Base-by-base conservation (phyloP, 2,329 filamentous ascomycete species). In the Aureobasidium sp. region DNA sequence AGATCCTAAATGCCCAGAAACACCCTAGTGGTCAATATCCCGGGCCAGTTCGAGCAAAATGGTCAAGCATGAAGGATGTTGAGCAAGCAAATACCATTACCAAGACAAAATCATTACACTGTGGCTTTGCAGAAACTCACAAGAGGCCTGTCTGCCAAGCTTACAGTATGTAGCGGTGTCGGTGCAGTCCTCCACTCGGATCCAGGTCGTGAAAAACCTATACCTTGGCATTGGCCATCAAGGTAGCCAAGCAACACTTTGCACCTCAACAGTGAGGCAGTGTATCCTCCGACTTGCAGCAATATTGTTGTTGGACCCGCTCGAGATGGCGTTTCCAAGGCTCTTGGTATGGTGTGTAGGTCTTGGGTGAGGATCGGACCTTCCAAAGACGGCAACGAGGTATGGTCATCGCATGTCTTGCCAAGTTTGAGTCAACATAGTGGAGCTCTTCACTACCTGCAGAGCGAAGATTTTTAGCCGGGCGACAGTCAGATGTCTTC, bases 191-290 rank as follows among this genome's bases (percentile, higher is more conserved):
- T 20, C 25, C n/a, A 36, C 37, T 15, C 37, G 7, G 20, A 5
- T 42, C 11, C 20, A 29, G 15, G 57, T 41, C 34, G 25, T 34
- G 8, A 12, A 42, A 60, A 42, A 51, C 14, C 15, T 8, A 60
- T 60, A 51, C 45, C 57, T 60, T 60, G 57, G 57, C 57, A 34
- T 39, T 58, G 45, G 6, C 57, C 57, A 60, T 60, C 57, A 60
- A 60, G 57, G 57, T 60, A 9, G 57, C 57, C 57, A 60, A 60
- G 57, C 44, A 47, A 14, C 22, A 47, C 39, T 58, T 58, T 47
- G 55, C 31, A 48, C 29, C 42, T 37, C 20, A 36, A 57, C 41
- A 47, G 34, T 45, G 55, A 58, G 42, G 42, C 42, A 48, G 55
- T 47, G 42, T 44, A 22, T 1, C 3, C 15, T 31, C n/a, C 4